Evolutionary conservation across 306 rosid genomes (phyloP), one percentile per base, ranked within the genome.

Genomic region (Dryas octopetala): DNA sequence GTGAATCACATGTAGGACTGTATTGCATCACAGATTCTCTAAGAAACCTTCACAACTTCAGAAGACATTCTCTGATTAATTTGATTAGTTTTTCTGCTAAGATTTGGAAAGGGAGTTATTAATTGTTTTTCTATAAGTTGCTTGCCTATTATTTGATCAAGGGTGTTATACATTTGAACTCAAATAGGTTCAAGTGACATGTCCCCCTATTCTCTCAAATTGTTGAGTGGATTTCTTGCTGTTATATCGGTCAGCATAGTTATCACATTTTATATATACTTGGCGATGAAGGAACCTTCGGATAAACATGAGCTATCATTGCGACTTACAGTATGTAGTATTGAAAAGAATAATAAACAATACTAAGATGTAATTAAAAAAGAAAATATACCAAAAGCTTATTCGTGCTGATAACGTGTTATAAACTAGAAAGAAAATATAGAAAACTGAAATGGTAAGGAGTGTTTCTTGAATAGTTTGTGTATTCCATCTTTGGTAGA

Each of bases 231-330:
- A 78, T 91, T 94, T 79, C 86, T 94, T 55, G 98, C 97, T 6
- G 97, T 94, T 43, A 84, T 94, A 79, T 91, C 97, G 4, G 96
- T 94, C 62, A 91, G 90, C 64, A 59, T 90, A 46, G 96, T 94
- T 49, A 94, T 94, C 48, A 91, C 87, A 64, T 83, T 94, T 67
- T 94, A 91, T 80, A 88, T 94, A 71, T 88, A 79, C 15, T 68
- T 90, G 95, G 98, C 98, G 5, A 91, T 91, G 95, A 87, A 86
- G 76, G 97, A 94, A 75, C 96, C 97, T 66, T 85, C 88, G 0
- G 83, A 87, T 15, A 86, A 88, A 78, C 97, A 91, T 40, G 89
- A 86, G 80, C 23, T 23, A 23, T 23, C 23, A 23, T 23, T 23
- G 23, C 23, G 23, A 23, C 23, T 23, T 23, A 23, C 23, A 23